A percentile compares a stretch with the other conserved stretches of the same genome.
Evolutionary conservation across 2,329 filamentous ascomycete genomes (phyloP).

Genomic region (Stemphylium vesicarium): DNA sequence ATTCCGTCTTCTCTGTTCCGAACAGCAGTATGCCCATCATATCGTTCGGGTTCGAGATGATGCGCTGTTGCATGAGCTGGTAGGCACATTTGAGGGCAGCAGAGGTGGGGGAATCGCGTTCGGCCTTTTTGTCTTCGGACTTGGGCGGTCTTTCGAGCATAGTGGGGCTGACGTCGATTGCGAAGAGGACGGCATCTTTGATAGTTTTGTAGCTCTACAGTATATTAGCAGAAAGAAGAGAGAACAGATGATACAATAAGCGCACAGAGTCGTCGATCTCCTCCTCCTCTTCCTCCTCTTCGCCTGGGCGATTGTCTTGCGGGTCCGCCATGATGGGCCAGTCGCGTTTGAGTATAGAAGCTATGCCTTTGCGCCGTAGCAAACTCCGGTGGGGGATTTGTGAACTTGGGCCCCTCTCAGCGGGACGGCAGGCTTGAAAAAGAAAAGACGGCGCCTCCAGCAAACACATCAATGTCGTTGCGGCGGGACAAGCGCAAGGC

Average conservation of each 20-base stretch:
- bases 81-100: slow-evolving; percentile 95
- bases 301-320: slow-evolving; percentile 40
- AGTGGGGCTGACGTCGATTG: slow-evolving; percentile 85
- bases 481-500: slow-evolving; percentile 23
- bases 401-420: not conserved
- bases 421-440: no score
- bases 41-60: slow-evolving; percentile 94
- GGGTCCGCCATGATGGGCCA: slow-evolving; percentile 37
- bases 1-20: slow-evolving; percentile 76
- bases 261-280: slow-evolving; percentile 70
- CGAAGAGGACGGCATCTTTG: slow-evolving; percentile 98
- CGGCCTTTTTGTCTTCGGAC: slow-evolving; percentile 71
- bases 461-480: not conserved
- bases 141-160: slow-evolving; percentile 76
- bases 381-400: not conserved
- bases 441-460: not conserved
- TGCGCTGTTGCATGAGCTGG: slow-evolving; percentile 95
- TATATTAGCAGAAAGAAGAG: slow-evolving; percentile 17
- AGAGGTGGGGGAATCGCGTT: slow-evolving; percentile 76
- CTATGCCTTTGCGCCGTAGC: not conserved
- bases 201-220: slow-evolving; percentile 79
- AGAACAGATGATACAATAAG: not conserved
- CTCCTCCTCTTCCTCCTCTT: slow-evolving; percentile 70
- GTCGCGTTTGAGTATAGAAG: not conserved
- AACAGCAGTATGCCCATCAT: slow-evolving; percentile 97